Base-by-base conservation (phyloP, 495 filamentous ascomycete species). In the Amniculicola lignicola region DNA sequence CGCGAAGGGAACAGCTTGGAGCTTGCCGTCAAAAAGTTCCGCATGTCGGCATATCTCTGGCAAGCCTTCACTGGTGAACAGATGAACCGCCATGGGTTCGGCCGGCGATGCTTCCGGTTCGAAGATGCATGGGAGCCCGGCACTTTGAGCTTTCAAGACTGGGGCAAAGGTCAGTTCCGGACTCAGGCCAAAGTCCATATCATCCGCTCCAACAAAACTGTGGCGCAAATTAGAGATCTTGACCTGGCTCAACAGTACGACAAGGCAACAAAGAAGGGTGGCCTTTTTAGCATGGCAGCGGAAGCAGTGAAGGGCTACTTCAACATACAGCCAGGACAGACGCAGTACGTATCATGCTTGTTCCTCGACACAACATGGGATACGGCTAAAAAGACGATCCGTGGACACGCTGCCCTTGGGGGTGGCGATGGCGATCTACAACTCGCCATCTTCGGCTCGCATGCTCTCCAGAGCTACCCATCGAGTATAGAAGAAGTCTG, bases 61-160 rank as follows among this genome's bases (percentile, higher is more conserved):
- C 91, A 96, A 68, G 89, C 90, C 6, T 96, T 93, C 65, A 96
- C 91, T 0, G 88, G 87, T 11, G 90, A 95, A 66, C 90, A 96
- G 67, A 96, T 96, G 90, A 85, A 80, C 69, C 87, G 89, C 53
- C 86, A 92, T 69, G 84, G 82, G 39, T 79, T 96, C 47, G 89
- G 89, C 2, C 79, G 91, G 22, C 80, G 91, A 19, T 87, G 82
- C 39, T 95, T 95, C 66, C 77, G 90, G 36, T 88, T 92, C 59
- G 91, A 96, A 49, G 91, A 96, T 68, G 88, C 92, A 61, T 96
- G 91, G 91, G 87, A 89, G 51, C 80, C 81, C 0, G 89, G 89
- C 14, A 86, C 84, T 12, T 75, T 87, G 41, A 89, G 83, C 35
- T 77, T 78, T 55, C 80, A 86, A 27, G 90, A 96, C 70, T 71